Base-by-base conservation (phyloP, 108 stramenopile genomes). In the Nannochloropsis gaditana region DNA sequence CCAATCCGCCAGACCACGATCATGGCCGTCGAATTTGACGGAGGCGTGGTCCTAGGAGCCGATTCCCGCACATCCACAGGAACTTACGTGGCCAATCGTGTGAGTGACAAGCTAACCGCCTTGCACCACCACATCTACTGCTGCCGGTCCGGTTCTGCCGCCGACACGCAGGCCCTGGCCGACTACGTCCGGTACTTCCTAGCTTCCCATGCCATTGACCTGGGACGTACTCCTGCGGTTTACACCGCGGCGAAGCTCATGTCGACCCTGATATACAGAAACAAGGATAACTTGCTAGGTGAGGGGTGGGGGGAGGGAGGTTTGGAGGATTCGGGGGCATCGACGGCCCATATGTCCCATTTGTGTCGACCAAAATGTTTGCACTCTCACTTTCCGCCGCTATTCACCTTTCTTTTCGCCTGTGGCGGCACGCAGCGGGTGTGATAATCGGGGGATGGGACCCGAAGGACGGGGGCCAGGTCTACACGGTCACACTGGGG, bases 381-480 rank as follows among this genome's bases (percentile, higher is more conserved):
- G 31, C 31, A 31, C 31, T 31, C 59, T n/a, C 59, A n/a, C 59
- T n/a, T n/a, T 73, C 59, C 59, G 19, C n/a, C 59, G 19, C 6
- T 73, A 15, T n/a, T 2, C n/a, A 15, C 59, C 59, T 73, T n/a
- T n/a, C 59, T 6, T 73, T n/a, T n/a, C 59, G 4, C 19, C 59
- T 8, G 31, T 31, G 31, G 31, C 31, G 31, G 31, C 31, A 31
- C 31, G 31, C 31, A 73, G 98, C 96, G 42, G 97, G 97, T 73
- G 95, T 98, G 84, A 99, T 99, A 89, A 91, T 96, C n/a, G 97
- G 93, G 4, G 98, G 98, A 43, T 97, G 95, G 95, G 97, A 98
- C 89, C 92, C 93, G 3, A 95, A 96, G 44, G 93, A 95, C 41
- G 95, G 95, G 17, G 96, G 96, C 9, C 84, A 82, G n/a, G 92